These are phyloP conservation scores for Phytophthora fragariaefolia DNA, from an alignment of 352 stramenopile species.

Conservation along the genomic window DNA sequence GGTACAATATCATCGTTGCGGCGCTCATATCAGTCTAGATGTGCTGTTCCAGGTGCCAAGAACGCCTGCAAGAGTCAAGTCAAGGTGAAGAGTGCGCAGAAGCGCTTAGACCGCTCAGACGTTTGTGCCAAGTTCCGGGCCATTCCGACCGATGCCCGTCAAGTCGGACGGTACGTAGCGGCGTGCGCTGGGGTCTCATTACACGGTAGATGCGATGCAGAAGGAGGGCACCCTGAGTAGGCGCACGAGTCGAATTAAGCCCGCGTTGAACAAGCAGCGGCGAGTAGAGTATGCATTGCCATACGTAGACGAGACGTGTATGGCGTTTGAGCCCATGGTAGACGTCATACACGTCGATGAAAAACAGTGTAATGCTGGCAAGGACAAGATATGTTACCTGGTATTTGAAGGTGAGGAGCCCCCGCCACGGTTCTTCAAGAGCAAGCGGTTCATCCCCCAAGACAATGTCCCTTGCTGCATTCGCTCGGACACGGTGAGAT, in stretches of 20 bases:
- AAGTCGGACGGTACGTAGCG: too few relatives aligned
- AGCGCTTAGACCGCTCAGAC: too few relatives aligned
- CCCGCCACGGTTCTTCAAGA: not conserved
- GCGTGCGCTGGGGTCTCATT: too few relatives aligned
- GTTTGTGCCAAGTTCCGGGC: too few relatives aligned
- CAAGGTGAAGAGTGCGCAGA: too few relatives aligned
- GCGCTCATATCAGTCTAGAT: too few relatives aligned
- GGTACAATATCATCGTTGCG: too few relatives aligned
- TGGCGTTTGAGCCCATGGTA: not conserved
- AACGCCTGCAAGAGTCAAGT: too few relatives aligned
- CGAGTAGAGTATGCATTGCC: not conserved
- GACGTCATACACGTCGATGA: conserved; percentile 17
- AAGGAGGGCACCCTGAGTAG: too few relatives aligned
- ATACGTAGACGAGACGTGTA: not conserved
- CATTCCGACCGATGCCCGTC: too few relatives aligned
- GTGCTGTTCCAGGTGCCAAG: too few relatives aligned
- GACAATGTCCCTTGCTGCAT: conserved; percentile 8
- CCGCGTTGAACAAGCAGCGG: not conserved
- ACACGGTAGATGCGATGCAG: too few relatives aligned
- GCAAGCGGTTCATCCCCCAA: conserved; percentile 8
- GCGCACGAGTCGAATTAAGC: conserved; percentile 2
- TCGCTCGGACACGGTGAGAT: not conserved
- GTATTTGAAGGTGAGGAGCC: not conserved
- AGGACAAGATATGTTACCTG: conserved; percentile 4
- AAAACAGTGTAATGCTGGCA: conserved; percentile 12